Evolutionary conservation across 2,329 filamentous ascomycete species (phyloP).

Genomic region (Amylocarpus encephaloides): DNA sequence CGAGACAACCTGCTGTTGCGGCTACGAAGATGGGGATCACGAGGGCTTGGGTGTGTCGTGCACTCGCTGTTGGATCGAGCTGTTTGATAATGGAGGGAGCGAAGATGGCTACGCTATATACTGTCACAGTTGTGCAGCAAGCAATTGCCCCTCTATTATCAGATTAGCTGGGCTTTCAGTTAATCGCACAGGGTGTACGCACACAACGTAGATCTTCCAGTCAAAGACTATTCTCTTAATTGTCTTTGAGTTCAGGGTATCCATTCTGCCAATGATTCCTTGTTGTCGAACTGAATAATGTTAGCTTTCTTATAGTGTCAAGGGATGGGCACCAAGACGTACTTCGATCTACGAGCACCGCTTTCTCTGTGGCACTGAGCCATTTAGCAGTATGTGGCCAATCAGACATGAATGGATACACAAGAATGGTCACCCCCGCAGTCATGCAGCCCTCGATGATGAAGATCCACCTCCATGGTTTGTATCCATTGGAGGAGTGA

Average conservation of each 20-base stretch:
- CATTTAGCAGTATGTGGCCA: slow-evolving; percentile 44
- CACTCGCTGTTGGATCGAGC: slow-evolving; percentile 32
- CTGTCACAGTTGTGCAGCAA: slow-evolving; percentile 9
- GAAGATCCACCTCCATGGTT: slow-evolving; percentile 30
- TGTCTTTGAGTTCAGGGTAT: slow-evolving; percentile 9
- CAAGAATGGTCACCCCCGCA: slow-evolving; percentile 3
- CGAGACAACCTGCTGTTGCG: slow-evolving; percentile 30
- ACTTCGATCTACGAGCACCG: slow-evolving; percentile 29
- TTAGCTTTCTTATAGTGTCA: background rate
- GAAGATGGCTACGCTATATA: slow-evolving; percentile 35
- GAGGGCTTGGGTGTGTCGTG: slow-evolving; percentile 33
- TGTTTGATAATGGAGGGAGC: slow-evolving; percentile 38
- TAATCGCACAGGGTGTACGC: background rate
- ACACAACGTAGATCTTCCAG: slow-evolving; percentile 36
- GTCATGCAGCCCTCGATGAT: slow-evolving; percentile 33
- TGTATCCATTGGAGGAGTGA: slow-evolving; percentile 1
- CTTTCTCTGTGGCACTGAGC: slow-evolving; percentile 38
- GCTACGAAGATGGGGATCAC: slow-evolving; percentile 36
- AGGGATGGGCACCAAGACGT: background rate
- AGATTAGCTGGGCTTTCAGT: background rate
- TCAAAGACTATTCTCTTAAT: slow-evolving; percentile 25
- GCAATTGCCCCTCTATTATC: slow-evolving; percentile 4
- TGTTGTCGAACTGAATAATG: slow-evolving; percentile 24
- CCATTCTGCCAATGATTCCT: slow-evolving; percentile 17
- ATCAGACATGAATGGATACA: slow-evolving; percentile 25